A percentile compares a stretch with the other conserved stretches of the same genome.
These are phyloP conservation scores for Taphrina populina DNA, from an alignment of 1,139 yeast genomes.

Conservation along the genomic window DNA sequence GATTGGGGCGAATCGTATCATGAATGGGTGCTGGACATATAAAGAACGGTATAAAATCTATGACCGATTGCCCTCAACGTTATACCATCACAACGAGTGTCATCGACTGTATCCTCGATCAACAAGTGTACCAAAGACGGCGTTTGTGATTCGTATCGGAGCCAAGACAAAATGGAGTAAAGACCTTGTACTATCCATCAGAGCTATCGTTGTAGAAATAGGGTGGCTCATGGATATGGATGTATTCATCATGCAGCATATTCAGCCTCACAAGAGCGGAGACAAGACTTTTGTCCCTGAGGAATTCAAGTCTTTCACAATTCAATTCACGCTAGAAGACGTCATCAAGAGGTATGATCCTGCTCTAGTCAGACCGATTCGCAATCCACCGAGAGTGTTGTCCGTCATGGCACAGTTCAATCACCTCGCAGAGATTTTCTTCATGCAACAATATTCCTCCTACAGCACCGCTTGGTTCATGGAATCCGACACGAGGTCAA, in stretches of 20 bases:
- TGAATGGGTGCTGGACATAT: slow-evolving; percentile 12
- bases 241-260: slow-evolving; percentile 5
- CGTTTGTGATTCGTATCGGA: background rate
- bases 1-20: slow-evolving; percentile 6
- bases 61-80: background rate
- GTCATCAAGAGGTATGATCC: slow-evolving; percentile 4
- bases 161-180: background rate
- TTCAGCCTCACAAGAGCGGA: background rate
- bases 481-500: slow-evolving; percentile 1
- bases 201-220: slow-evolving; percentile 9
- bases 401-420: slow-evolving; percentile 17
- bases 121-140: slow-evolving; percentile 1
- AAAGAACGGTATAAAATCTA: slow-evolving; percentile 4
- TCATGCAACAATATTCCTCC: slow-evolving; percentile 1
- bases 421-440: slow-evolving; percentile 8
- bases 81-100: slow-evolving; percentile 4
- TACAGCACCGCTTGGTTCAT: slow-evolving; percentile 10
- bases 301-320: slow-evolving; percentile 3
- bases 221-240: background rate
- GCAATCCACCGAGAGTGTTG: background rate
- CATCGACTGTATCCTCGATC: slow-evolving; percentile 2
- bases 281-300: background rate
- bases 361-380: background rate
- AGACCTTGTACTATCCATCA: slow-evolving; percentile 3
- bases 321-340: slow-evolving; percentile 8